Evolutionary conservation across 345 rosid species (phyloP).

Genomic region (Eucalyptus cloeziana): DNA sequence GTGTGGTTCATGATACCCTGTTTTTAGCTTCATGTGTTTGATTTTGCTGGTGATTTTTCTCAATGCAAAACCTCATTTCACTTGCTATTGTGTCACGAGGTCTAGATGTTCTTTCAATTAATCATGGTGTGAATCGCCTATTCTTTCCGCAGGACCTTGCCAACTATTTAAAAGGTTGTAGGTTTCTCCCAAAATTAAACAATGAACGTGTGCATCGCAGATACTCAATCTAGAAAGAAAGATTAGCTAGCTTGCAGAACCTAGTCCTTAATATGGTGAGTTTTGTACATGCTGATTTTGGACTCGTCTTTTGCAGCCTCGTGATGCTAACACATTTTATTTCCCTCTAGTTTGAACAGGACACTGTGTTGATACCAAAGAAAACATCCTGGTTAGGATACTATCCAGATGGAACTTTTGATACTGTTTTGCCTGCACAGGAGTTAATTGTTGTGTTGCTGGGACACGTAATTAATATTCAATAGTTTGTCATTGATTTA

Average conservation of each 20-base stretch:
- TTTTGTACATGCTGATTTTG: not conserved
- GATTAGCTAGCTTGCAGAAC: slow-evolving; percentile 62
- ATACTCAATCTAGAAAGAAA: slow-evolving; percentile 64
- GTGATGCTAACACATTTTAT: not conserved
- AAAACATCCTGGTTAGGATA: slow-evolving; percentile 86
- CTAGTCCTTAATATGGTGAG: slow-evolving; percentile 43
- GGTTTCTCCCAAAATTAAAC: slow-evolving; percentile 72
- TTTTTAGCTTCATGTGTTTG: not conserved
- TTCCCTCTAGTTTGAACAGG: slow-evolving; percentile 61
- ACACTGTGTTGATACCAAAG: slow-evolving; percentile 60
- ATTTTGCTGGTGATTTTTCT: not conserved
- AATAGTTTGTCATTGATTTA: not conserved
- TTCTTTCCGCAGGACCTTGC: slow-evolving; percentile 11
- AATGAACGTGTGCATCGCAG: slow-evolving; percentile 28
- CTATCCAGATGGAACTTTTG: slow-evolving; percentile 57
- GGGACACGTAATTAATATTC: not conserved
- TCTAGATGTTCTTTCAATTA: not conserved
- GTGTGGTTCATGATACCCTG: not conserved
- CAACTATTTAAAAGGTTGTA: slow-evolving; percentile 46
- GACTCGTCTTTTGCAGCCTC: not conserved
- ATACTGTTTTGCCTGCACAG: slow-evolving; percentile 44
- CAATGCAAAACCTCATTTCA: not conserved
- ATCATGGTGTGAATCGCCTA: not conserved
- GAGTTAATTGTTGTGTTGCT: slow-evolving; percentile 18
- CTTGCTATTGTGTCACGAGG: not conserved